Conservation (phyloP, 2,329 filamentous ascomycete genomes). For the Cryphonectria radicalis region DNA sequence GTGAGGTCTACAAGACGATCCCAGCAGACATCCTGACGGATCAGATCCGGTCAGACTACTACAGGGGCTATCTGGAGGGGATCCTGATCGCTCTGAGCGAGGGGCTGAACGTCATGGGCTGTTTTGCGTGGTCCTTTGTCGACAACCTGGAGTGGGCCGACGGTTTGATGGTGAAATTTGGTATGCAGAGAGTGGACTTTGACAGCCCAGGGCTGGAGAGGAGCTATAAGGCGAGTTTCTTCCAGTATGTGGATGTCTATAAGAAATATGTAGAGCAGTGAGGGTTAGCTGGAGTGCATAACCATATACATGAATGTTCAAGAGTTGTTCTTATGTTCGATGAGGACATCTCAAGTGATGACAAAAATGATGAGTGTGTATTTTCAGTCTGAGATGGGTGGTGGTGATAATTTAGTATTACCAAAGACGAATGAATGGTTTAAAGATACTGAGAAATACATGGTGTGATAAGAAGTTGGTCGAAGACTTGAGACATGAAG, state of each 20-base stretch:
- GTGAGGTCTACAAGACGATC: slow-evolving; percentile 24
- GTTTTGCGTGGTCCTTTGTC: slow-evolving; percentile 21
- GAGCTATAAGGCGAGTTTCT: slow-evolving; percentile 24
- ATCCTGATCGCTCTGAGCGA: slow-evolving; percentile 20
- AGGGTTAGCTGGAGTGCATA: background rate
- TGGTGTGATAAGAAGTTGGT: too few relatives aligned
- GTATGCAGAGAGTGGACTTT: slow-evolving; percentile 20
- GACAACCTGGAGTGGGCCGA: slow-evolving; percentile 23
- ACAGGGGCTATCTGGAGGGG: slow-evolving; percentile 21
- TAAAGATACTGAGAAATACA: too few relatives aligned
- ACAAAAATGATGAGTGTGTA: background rate
- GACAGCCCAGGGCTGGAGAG: slow-evolving; percentile 19
- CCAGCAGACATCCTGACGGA: slow-evolving; percentile 21
- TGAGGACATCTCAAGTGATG: background rate
- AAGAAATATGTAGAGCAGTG: slow-evolving; percentile 16
- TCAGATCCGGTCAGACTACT: slow-evolving; percentile 24
- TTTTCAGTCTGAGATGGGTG: background rate
- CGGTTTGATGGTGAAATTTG: slow-evolving; percentile 18
- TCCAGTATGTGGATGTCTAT: slow-evolving; percentile 23
- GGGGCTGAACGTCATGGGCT: slow-evolving; percentile 19
- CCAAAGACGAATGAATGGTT: too few relatives aligned
- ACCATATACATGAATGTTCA: background rate
- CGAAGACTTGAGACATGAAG: background rate
- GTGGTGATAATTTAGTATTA: background rate
- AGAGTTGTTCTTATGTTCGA: background rate